Evolutionary conservation across 2,329 filamentous ascomycete genomes (phyloP).

Genomic region (Epichloe bromicola): DNA sequence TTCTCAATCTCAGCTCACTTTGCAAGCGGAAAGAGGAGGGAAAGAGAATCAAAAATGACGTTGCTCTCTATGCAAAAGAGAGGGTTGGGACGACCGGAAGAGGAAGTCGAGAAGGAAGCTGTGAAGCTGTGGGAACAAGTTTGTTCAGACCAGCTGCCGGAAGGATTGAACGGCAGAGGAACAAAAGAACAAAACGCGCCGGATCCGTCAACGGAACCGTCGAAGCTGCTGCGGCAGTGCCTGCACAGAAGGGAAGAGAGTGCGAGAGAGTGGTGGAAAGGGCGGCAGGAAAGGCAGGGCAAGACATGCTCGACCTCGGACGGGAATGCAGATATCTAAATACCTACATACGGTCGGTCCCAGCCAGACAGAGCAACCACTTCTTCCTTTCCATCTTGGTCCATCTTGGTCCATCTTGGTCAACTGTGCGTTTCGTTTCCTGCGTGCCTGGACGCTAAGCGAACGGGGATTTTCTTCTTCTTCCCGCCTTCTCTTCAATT

Average conservation of each 20-base stretch:
- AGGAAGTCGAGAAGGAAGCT: conserved; percentile 1
- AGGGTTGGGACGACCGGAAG: background rate
- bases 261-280: background rate
- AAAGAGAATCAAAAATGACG: conserved; percentile 8
- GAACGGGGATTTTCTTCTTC: too few relatives aligned
- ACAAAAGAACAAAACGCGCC: background rate
- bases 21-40: conserved; percentile 1
- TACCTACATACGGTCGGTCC: background rate
- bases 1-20: background rate
- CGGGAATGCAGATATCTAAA: conserved; percentile 12
- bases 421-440: too few relatives aligned
- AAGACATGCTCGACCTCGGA: conserved; percentile 1
- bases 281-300: background rate
- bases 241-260: conserved; percentile 4
- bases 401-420: too few relatives aligned
- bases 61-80: conserved; percentile 8
- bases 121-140: background rate
- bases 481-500: too few relatives aligned
- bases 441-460: too few relatives aligned
- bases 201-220: conserved; percentile 3
- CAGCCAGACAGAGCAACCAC: too few relatives aligned
- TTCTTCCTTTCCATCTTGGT: too few relatives aligned
- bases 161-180: conserved; percentile 20
- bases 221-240: background rate
- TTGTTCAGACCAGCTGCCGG: conserved; percentile 16